phyloP scores from a whole-genome alignment of 257 asterid genomes.

The Verbascum thapsus region DNA sequence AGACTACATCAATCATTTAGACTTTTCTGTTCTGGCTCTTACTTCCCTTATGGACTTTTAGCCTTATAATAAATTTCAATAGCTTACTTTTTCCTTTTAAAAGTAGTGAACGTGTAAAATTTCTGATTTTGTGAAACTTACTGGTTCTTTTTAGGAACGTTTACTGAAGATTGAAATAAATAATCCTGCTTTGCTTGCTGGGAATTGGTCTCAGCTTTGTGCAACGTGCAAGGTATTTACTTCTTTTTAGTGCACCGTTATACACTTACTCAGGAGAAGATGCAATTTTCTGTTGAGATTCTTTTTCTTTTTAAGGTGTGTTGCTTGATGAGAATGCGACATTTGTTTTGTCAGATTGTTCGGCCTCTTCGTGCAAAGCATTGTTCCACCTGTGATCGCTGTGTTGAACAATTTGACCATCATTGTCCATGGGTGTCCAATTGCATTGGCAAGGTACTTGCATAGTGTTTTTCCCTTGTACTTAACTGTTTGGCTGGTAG shows the following conservation, averaged over 20 bases:
- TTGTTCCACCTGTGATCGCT: conserved; percentile 97
- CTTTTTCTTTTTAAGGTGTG: not conserved
- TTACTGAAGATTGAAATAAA: conserved; percentile 55
- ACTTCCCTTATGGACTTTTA: conserved; percentile 3
- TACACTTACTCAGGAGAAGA: conserved; percentile 11
- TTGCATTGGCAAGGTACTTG: conserved; percentile 95
- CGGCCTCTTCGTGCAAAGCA: conserved; percentile 99
- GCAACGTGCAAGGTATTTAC: conserved; percentile 87
- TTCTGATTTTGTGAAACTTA: conserved; percentile 10
- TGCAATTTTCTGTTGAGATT: conserved; percentile 12
- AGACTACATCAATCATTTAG: conserved; percentile 17
- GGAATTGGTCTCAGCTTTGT: conserved; percentile 75
- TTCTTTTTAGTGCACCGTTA: conserved; percentile 18
- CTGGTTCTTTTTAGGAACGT: conserved; percentile 59
- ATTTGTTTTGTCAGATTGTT: conserved; percentile 69
- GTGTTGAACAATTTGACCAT: conserved; percentile 99
- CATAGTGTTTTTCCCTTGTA: conserved; percentile 6
- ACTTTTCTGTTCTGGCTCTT: conserved; percentile 19
- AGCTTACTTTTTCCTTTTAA: conserved; percentile 17
- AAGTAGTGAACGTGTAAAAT: not conserved
- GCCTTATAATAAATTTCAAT: conserved; percentile 13
- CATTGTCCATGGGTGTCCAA: conserved; percentile 99
- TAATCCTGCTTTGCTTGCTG: conserved; percentile 70
- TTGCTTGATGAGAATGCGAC: conserved; percentile 24
- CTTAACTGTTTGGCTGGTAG: not conserved